Conservation (phyloP, 331 rosid species). For the Prunus yedoensis region DNA sequence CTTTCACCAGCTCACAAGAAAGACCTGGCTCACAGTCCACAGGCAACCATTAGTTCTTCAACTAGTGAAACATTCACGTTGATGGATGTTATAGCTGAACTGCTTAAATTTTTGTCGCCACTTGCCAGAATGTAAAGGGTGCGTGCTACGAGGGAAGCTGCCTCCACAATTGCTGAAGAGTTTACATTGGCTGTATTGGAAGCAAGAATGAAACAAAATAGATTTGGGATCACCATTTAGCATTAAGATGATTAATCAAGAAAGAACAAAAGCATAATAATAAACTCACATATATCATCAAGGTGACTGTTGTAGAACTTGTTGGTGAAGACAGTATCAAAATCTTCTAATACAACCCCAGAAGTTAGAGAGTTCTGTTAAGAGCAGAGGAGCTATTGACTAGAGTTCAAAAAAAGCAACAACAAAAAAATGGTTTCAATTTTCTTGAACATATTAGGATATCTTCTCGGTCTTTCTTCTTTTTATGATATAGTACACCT, state of each 20-base stretch:
- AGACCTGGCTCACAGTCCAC: conserved; percentile 81
- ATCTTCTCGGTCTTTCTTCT: background rate
- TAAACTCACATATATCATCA: conserved; percentile 68
- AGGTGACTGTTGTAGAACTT: conserved; percentile 85
- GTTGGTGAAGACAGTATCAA: conserved; percentile 73
- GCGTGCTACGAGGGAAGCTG: conserved; percentile 90
- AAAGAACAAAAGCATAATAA: conserved; percentile 15
- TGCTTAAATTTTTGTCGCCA: conserved; percentile 40
- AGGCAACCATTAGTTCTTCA: conserved; percentile 76
- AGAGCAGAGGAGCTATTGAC: conserved; percentile 7
- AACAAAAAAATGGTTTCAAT: background rate
- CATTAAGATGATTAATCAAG: conserved; percentile 15
- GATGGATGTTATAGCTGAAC: conserved; percentile 56
- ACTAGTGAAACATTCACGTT: conserved; percentile 77
- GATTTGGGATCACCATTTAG: background rate
- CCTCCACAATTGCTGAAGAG: conserved; percentile 75
- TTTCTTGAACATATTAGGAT: background rate
- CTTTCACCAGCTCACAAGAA: conserved; percentile 80
- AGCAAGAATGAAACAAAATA: conserved; percentile 11
- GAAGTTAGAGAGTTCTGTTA: conserved; percentile 61
- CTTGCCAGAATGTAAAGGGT: conserved; percentile 76
- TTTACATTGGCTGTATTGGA: conserved; percentile 66
- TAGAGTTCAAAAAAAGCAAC: conserved; percentile 16
- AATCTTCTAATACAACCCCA: conserved; percentile 84
- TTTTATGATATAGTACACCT: background rate